Conservation (phyloP, 106 monocot species). For the Alisma plantagoaquatica region DNA sequence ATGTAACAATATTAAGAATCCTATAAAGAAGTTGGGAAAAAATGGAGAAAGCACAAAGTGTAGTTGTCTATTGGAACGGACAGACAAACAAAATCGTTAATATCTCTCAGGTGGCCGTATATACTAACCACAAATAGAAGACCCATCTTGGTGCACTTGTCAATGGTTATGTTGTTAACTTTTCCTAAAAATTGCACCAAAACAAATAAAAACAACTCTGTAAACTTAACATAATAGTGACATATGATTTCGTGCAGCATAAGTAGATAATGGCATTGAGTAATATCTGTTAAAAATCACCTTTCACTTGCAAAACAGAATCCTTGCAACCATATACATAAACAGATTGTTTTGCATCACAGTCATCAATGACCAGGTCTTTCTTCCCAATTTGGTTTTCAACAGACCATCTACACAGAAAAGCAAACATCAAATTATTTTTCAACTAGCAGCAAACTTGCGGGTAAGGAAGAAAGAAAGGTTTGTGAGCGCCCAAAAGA, state of each 20-base stretch:
- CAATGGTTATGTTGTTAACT: constrained; percentile 93
- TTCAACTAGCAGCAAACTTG: not conserved
- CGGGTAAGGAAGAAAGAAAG: no score
- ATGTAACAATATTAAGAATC: not conserved
- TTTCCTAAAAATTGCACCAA: constrained; percentile 80
- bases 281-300: constrained; percentile 30
- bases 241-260: no score
- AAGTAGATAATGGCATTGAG: no score
- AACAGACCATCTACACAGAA: constrained; percentile 80
- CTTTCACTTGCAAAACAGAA: constrained; percentile 90
- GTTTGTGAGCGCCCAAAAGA: not conserved
- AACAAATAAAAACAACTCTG: no score
- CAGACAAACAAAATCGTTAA: no score
- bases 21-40: not conserved
- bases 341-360: constrained; percentile 81
- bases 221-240: no score
- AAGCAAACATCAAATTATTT: not conserved
- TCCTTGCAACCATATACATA: constrained; percentile 84
- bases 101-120: no score
- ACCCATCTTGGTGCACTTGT: constrained; percentile 80
- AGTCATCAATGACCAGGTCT: constrained; percentile 70
- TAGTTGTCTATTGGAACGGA: no score
- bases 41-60: not conserved
- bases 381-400: constrained; percentile 83
- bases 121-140: constrained; percentile 68